Percentiles rank a stretch among this genome's conserved stretches.
These are phyloP conservation scores for Neurospora tetrasperma DNA, from an alignment of 495 filamentous ascomycete species.

Conservation along the genomic window DNA sequence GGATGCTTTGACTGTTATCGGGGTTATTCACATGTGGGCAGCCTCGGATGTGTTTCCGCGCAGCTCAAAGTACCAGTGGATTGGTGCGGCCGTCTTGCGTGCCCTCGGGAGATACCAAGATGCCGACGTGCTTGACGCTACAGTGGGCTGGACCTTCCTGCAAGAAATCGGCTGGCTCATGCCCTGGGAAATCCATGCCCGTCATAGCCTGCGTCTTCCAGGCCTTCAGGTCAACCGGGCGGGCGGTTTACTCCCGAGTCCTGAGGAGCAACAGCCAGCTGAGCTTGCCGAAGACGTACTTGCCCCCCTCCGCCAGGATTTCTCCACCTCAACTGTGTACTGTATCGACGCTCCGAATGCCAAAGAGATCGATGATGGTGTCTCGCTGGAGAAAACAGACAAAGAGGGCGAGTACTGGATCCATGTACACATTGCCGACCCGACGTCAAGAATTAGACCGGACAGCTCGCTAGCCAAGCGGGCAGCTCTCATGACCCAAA, in stretches of 20 bases:
- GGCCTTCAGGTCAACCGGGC: constrained; percentile 35
- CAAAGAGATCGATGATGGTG: constrained; percentile 78
- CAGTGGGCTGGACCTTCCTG: constrained; percentile 58
- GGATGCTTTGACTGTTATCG: constrained; percentile 49
- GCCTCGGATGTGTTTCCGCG: constrained; percentile 39
- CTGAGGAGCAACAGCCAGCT: constrained; percentile 19
- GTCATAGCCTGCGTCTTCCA: constrained; percentile 51
- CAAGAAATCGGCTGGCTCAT: constrained; percentile 77
- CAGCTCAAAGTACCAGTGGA: constrained; percentile 41
- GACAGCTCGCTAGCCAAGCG: constrained; percentile 49
- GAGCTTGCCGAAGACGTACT: constrained; percentile 35
- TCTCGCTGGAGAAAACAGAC: constrained; percentile 62
- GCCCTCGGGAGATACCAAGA: constrained; percentile 59
- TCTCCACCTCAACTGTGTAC: constrained; percentile 61
- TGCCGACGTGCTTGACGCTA: constrained; percentile 37
- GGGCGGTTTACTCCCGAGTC: constrained; percentile 22
- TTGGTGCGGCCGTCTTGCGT: constrained; percentile 63
- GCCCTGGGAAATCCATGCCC: constrained; percentile 68
- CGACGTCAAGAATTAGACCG: constrained; percentile 64
- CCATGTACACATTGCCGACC: constrained; percentile 87
- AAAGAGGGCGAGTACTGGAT: constrained; percentile 63
- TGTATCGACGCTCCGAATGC: constrained; percentile 69
- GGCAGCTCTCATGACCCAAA: constrained; percentile 53
- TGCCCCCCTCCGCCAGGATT: constrained; percentile 54
- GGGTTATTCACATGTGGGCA: constrained; percentile 63